Base-by-base conservation (phyloP, 768 basidiomycete genomes). In the Russula brevipes region DNA sequence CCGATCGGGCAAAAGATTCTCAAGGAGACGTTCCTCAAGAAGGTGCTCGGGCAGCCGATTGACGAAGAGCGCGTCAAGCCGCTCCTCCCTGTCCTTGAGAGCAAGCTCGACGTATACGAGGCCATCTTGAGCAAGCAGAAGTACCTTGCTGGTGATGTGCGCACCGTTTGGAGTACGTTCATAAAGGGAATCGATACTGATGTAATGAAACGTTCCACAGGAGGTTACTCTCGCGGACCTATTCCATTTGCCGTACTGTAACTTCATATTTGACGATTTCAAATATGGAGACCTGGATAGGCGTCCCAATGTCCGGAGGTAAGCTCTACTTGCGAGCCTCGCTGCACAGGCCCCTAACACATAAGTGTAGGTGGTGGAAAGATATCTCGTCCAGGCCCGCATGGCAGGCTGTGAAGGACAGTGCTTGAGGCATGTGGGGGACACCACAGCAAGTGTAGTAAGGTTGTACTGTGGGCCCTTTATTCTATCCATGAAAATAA, bases 101-200 rank as follows among this genome's bases (percentile, higher is more conserved):
- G 3, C 8, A 62, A 65, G 36, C 60, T 65, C 1, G 14, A 65
- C n/a, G 64, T 1, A 8, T 65, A 62, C 30, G 64, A 65, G 17
- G 8, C 0, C 6, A 45, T 63, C 41, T 45, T 65, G 14, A 10
- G 54, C 47, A 62, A 57, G 49, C 64, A 65, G 3, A 65, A 52
- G 44, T 65, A 65, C 49, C 60, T 65, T 33, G 54, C 60, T 10
- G 64, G 64, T 52, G 12, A 65, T 17, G 60, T 65, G 24, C 47
- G 63, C 42, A 3, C 7, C 35, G 7, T 19, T 6, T 14, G 12
- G 1, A 39, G 38, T 5, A 39, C 2, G 3, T 12, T 12, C 38
- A 8, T 1, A 30, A 36, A 30, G 10, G 14, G 31, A 24, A 1
- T n/a, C 17, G 9, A 33, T 62, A 31, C 11, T 51, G 47, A 64